A percentile compares a stretch with the other conserved stretches of the same genome.
phyloP scores from a whole-genome alignment of 331 rosid genomes.

The Rosa hybrid region DNA sequence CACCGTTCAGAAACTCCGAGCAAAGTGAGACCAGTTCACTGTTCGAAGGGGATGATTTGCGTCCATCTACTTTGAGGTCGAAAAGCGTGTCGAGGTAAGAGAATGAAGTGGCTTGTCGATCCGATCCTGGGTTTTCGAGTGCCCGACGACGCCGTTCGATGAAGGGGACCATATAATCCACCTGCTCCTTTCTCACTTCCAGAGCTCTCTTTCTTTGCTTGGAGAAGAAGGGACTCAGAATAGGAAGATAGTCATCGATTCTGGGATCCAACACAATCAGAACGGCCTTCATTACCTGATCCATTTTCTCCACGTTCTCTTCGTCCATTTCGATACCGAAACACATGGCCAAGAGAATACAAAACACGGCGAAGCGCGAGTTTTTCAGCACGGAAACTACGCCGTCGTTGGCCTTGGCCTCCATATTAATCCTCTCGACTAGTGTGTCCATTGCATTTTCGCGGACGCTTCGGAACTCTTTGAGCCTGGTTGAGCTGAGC shows the following conservation, averaged over 20 bases:
- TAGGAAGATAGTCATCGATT: slow-evolving; percentile 79
- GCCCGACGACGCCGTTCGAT: slow-evolving; percentile 67
- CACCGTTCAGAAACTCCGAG: slow-evolving; percentile 89
- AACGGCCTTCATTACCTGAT: slow-evolving; percentile 62
- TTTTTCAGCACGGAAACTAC: slow-evolving; percentile 60
- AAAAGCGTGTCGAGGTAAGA: slow-evolving; percentile 93
- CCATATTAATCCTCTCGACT: slow-evolving; percentile 41
- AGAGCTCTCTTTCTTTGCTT: slow-evolving; percentile 59
- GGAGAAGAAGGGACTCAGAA: slow-evolving; percentile 64
- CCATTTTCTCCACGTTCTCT: slow-evolving; percentile 58
- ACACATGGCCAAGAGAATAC: slow-evolving; percentile 76
- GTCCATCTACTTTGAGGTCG: slow-evolving; percentile 58
- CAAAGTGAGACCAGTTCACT: slow-evolving; percentile 68
- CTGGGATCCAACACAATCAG: slow-evolving; percentile 73
- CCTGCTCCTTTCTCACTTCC: slow-evolving; percentile 54
- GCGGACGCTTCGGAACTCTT: slow-evolving; percentile 63
- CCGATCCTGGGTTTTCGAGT: slow-evolving; percentile 64
- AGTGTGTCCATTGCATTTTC: slow-evolving; percentile 67
- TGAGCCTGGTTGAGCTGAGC: slow-evolving; percentile 68
- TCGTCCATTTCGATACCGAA: slow-evolving; percentile 90
- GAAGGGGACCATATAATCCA: slow-evolving; percentile 51
- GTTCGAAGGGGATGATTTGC: slow-evolving; percentile 51
- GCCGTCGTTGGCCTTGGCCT: slow-evolving; percentile 57
- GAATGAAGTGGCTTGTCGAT: slow-evolving; percentile 65
- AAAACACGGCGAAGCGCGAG: slow-evolving; percentile 74